Conservation (phyloP, 2,329 filamentous ascomycete species). For the Cordyceps farinosa region DNA sequence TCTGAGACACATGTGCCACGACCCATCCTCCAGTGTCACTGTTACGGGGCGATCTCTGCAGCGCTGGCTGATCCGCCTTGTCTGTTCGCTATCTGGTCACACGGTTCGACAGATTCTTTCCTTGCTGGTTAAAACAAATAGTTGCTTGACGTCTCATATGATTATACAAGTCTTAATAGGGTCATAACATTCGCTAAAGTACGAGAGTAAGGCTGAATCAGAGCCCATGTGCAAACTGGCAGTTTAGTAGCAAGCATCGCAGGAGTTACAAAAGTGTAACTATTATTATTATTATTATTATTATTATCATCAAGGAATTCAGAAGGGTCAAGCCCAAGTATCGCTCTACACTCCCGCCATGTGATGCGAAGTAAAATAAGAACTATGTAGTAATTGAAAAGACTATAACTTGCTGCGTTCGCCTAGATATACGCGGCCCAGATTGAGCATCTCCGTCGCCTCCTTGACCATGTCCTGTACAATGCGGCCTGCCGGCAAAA, state of each 20-base stretch:
- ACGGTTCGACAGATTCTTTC: neutral
- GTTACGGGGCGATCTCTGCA: too few species aligned
- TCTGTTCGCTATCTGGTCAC: too few species aligned
- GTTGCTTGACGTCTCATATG: neutral
- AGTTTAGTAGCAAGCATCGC: neutral
- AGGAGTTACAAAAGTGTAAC: neutral
- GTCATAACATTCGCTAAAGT: neutral
- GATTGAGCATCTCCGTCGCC: constrained; percentile 64
- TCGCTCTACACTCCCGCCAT: neutral
- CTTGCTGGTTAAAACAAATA: neutral
- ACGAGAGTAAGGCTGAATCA: neutral
- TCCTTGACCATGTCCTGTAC: constrained; percentile 83
- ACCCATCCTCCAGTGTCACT: too few species aligned
- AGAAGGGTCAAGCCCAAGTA: neutral
- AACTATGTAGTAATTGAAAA: neutral
- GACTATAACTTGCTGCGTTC: constrained; percentile 42
- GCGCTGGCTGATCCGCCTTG: too few species aligned
- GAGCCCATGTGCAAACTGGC: neutral
- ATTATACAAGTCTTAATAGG: neutral
- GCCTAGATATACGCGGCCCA: constrained; percentile 57
- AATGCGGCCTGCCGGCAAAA: constrained; percentile 79
- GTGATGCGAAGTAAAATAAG: neutral
- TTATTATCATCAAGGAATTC: neutral
- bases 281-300: too few species aligned
- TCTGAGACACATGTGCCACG: too few species aligned